Conservation (phyloP, 2,329 filamentous ascomycete species). For the Allantophomopsis cytisporea region DNA sequence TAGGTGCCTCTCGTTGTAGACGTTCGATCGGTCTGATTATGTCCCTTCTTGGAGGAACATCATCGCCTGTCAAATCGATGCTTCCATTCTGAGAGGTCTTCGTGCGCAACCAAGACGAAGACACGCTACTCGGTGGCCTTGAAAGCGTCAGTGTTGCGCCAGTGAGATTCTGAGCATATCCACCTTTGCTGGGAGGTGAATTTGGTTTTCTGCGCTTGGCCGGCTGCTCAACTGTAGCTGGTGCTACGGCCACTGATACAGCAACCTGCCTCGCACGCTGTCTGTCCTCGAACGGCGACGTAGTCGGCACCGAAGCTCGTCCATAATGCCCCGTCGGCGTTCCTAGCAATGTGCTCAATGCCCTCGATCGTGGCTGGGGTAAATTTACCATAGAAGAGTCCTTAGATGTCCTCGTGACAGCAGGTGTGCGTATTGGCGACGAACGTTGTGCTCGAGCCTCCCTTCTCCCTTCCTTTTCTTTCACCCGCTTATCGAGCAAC, state of each 20-base stretch:
- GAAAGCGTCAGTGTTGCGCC: slow-evolving; percentile 32
- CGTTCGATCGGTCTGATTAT: not conserved
- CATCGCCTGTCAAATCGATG: not conserved
- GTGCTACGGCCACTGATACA: not conserved
- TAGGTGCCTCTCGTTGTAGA: not conserved
- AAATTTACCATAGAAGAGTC: too few relatives aligned
- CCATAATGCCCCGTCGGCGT: slow-evolving; percentile 50
- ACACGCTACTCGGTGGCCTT: slow-evolving; percentile 4
- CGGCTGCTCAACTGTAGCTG: slow-evolving; percentile 14
- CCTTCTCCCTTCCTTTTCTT: slow-evolving; percentile 35
- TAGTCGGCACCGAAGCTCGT: slow-evolving; percentile 38
- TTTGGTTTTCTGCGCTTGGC: slow-evolving; percentile 26
- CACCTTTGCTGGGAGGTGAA: slow-evolving; percentile 27
- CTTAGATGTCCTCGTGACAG: not conserved
- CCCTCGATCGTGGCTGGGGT: slow-evolving; percentile 27
- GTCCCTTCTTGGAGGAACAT: not conserved
- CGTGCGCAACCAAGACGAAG: not conserved
- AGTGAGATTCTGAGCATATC: slow-evolving; percentile 36
- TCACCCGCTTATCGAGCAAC: slow-evolving; percentile 55
- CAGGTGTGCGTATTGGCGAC: slow-evolving; percentile 14
- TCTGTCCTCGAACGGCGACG: slow-evolving; percentile 53
- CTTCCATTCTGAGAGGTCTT: not conserved
- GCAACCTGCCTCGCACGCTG: slow-evolving; percentile 12
- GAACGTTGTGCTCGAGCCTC: slow-evolving; percentile 18
- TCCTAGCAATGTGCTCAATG: slow-evolving; percentile 50